Evolutionary conservation across 108 stramenopile species (phyloP), one percentile per base, ranked within the genome.

Genomic region (Skeletonema grethae): DNA sequence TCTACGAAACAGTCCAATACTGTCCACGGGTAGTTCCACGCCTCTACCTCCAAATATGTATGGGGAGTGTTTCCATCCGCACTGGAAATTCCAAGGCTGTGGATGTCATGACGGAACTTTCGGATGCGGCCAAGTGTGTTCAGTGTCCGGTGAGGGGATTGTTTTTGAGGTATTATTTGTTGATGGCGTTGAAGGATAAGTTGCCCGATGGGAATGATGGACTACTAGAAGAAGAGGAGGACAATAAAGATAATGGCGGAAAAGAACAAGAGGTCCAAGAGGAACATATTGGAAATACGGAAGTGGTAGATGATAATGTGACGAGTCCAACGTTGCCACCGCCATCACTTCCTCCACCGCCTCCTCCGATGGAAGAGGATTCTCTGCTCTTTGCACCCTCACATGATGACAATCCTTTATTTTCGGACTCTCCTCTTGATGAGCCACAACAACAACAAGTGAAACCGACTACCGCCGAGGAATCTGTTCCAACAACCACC

Each of bases 131-230:
- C 72, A 97, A 97, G 73, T 98, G 98, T 62, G 99, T 99, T 18
- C 99, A 99, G 77, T 97, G 97, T 74, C 99, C 99, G 6, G 93
- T 97, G 70, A 83, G 99, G 18, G 99, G 99, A 57, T 85, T 99
- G 48, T 99, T 99, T 85, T 88, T 99, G 77, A 84, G 99, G 60
- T 87, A 98, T 82, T 99, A 96, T 79, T 85, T 99, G 66, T 69
- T 97, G 41, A 94, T 96, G 69, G 90, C 83, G 18, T 63, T 89
- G 41, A 86, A 92, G 55, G 96, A 97, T 83, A 94, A 94, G 75
- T 87, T 99, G 36, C 97, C 99, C 10, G 95, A 97, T 63, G 87
- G 85, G 2, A 84, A 86, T 30, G 83, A 85, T 22, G 50, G 50
- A 5, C 56, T 73, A n/a, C n/a, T n/a, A n/a, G n/a, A n/a, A 31